These are phyloP conservation scores for Pleoardoris graminearum DNA, from an alignment of 2,329 filamentous ascomycete genomes.

Conservation along the genomic window DNA sequence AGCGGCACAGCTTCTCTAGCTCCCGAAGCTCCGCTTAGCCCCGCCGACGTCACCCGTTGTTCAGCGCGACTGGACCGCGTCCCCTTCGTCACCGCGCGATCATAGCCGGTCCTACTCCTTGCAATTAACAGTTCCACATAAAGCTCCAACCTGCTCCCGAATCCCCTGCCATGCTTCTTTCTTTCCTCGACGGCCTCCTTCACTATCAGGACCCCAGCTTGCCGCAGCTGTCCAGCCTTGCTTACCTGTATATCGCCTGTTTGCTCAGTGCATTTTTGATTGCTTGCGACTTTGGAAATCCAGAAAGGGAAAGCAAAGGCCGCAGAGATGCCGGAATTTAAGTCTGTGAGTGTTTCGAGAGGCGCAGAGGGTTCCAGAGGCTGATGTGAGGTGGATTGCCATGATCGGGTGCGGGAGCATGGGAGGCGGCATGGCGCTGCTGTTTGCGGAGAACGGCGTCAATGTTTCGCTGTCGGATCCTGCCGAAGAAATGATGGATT, in stretches of 20 bases:
- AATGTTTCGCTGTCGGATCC: slow-evolving; percentile 61
- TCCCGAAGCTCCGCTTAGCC: neutral
- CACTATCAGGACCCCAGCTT: slow-evolving; percentile 37
- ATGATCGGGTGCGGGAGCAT: slow-evolving; percentile 64
- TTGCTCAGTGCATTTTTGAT: slow-evolving; percentile 30
- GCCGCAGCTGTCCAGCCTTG: slow-evolving; percentile 35
- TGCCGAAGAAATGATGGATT: slow-evolving; percentile 53
- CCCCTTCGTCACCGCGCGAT: slow-evolving; percentile 11
- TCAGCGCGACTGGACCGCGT: slow-evolving; percentile 2
- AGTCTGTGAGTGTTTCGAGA: slow-evolving; percentile 23
- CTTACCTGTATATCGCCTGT: slow-evolving; percentile 35
- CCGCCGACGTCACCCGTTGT: slow-evolving; percentile 8
- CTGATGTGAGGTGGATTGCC: slow-evolving; percentile 50
- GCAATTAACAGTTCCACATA: neutral
- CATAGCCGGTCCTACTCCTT: neutral
- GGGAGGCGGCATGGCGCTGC: slow-evolving; percentile 62
- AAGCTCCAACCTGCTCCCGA: neutral
- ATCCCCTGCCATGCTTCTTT: slow-evolving; percentile 21
- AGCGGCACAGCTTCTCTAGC: slow-evolving; percentile 1
- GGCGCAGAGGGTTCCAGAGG: neutral
- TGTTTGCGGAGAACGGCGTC: slow-evolving; percentile 61
- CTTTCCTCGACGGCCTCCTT: slow-evolving; percentile 34
- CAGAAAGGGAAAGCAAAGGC: slow-evolving; percentile 12
- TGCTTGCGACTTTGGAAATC: slow-evolving; percentile 17
- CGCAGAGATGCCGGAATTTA: slow-evolving; percentile 26